These are phyloP conservation scores for Podospora fimiseda DNA, from an alignment of 495 filamentous ascomycete genomes.

Conservation along the genomic window DNA sequence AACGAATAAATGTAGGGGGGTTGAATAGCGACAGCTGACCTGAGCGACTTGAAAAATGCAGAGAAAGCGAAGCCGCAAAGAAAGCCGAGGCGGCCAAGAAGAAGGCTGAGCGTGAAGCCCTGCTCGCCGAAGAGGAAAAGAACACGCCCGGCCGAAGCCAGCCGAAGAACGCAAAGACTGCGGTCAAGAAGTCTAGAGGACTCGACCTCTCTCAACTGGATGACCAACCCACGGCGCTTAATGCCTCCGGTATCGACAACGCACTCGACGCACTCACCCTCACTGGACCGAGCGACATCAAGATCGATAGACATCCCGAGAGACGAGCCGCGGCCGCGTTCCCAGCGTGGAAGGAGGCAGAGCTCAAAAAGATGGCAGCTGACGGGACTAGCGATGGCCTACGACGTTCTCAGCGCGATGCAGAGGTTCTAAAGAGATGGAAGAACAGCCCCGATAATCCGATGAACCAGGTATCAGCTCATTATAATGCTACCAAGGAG, in stretches of 20 bases:
- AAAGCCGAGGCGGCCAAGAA: slow-evolving; percentile 79
- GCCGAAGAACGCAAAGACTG: slow-evolving; percentile 51
- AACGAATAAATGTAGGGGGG: background rate
- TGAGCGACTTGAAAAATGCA: slow-evolving; percentile 32
- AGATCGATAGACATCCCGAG: slow-evolving; percentile 83
- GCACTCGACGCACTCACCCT: slow-evolving; percentile 76
- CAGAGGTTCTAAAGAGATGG: slow-evolving; percentile 80
- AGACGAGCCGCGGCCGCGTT: slow-evolving; percentile 82
- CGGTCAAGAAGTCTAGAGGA: slow-evolving; percentile 60
- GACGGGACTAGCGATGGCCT: slow-evolving; percentile 67
- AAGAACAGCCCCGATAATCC: slow-evolving; percentile 87
- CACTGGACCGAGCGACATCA: slow-evolving; percentile 45
- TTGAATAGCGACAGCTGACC: slow-evolving; percentile 11
- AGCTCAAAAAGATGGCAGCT: slow-evolving; percentile 74
- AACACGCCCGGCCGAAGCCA: slow-evolving; percentile 54
- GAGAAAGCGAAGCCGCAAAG: slow-evolving; percentile 78
- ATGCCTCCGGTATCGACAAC: slow-evolving; percentile 83
- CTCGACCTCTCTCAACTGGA: slow-evolving; percentile 68
- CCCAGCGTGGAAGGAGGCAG: slow-evolving; percentile 75
- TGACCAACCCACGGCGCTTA: slow-evolving; percentile 51
- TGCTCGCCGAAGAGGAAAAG: slow-evolving; percentile 80
- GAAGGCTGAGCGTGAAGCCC: slow-evolving; percentile 80
- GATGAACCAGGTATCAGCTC: slow-evolving; percentile 71
- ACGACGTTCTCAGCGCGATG: slow-evolving; percentile 70
- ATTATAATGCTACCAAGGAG: slow-evolving; percentile 69